These are phyloP conservation scores for Planoprotostelium fungivorum DNA, from an alignment of 78 protist genomes.

Conservation along the genomic window DNA sequence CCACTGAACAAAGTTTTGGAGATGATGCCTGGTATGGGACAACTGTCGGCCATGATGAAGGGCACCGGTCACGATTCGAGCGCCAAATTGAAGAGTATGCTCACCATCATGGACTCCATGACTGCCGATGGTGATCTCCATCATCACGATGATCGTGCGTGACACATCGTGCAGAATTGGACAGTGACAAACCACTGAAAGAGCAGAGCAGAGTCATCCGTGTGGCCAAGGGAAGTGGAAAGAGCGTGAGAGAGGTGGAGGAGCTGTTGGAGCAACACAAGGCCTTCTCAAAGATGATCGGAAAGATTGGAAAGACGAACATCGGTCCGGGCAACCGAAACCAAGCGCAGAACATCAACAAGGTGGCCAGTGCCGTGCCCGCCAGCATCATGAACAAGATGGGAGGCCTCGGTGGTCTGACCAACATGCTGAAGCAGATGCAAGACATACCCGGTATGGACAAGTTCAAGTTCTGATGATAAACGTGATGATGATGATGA, in stretches of 20 bases:
- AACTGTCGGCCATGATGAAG: conserved; percentile 19
- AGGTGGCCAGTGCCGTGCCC: conserved; percentile 74
- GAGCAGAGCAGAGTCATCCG: conserved; percentile 39
- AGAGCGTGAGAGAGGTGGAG: conserved; percentile 67
- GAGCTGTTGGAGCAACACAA: conserved; percentile 75
- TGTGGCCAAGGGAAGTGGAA: conserved; percentile 85
- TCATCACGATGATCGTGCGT: background rate
- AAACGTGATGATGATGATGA: too few relatives aligned
- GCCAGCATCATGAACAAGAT: conserved; percentile 84
- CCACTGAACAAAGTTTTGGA: conserved; percentile 73
- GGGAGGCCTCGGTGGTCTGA: conserved; percentile 72
- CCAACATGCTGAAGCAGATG: conserved; percentile 18
- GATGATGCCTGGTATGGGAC: conserved; percentile 45
- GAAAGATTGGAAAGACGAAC: conserved; percentile 1
- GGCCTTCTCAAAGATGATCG: conserved; percentile 34
- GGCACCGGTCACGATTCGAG: conserved; percentile 54
- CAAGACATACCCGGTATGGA: background rate
- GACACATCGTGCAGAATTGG: conserved; percentile 33
- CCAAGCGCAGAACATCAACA: conserved; percentile 17
- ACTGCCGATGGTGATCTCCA: conserved; percentile 64
- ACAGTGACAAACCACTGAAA: conserved; percentile 58
- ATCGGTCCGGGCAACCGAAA: background rate
- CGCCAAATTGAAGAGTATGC: conserved; percentile 71
- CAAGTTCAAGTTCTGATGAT: background rate
- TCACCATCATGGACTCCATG: conserved; percentile 92